Conservation (phyloP, 108 stramenopile genomes). For the Discostella pseudostelligera region DNA sequence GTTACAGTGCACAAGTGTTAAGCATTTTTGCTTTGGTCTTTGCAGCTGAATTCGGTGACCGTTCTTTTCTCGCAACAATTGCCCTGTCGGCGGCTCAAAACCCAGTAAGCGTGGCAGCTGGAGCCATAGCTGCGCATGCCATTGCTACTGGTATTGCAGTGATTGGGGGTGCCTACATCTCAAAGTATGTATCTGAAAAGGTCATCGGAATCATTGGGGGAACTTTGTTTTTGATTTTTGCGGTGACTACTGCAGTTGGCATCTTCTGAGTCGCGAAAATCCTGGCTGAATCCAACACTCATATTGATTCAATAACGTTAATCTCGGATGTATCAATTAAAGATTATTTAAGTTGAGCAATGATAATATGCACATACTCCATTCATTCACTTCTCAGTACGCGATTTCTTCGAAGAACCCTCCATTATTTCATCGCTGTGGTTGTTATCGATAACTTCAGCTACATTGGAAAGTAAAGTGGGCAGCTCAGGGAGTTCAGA, state of each 20-base stretch:
- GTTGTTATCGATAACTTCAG: slow-evolving; percentile 9
- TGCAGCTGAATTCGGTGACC: slow-evolving; percentile 94
- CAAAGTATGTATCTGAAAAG: slow-evolving; percentile 90
- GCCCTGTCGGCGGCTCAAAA: slow-evolving; percentile 96
- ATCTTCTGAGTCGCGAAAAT: too few relatives aligned
- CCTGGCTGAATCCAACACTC: too few relatives aligned
- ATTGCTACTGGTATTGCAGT: slow-evolving; percentile 91
- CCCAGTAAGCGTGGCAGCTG: slow-evolving; percentile 89
- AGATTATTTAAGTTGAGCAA: background rate
- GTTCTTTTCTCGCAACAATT: slow-evolving; percentile 97
- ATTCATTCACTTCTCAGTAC: background rate
- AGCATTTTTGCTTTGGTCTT: slow-evolving; percentile 89
- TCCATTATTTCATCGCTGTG: background rate
- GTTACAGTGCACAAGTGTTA: slow-evolving; percentile 57
- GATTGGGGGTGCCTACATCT: slow-evolving; percentile 74
- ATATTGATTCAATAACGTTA: too few relatives aligned
- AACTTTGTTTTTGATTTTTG: slow-evolving; percentile 89
- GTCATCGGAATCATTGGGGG: slow-evolving; percentile 92
- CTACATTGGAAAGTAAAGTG: slow-evolving; percentile 7
- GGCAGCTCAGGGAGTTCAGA: slow-evolving; percentile 39
- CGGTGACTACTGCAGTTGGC: slow-evolving; percentile 82
- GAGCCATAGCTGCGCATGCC: slow-evolving; percentile 93
- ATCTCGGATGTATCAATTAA: background rate
- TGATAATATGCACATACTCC: background rate
- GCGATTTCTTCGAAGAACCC: background rate